A percentile compares a stretch with the other conserved stretches of the same genome.
phyloP scores from a whole-genome alignment of 2,329 filamentous ascomycete species.

The Grosmannia serpens region DNA sequence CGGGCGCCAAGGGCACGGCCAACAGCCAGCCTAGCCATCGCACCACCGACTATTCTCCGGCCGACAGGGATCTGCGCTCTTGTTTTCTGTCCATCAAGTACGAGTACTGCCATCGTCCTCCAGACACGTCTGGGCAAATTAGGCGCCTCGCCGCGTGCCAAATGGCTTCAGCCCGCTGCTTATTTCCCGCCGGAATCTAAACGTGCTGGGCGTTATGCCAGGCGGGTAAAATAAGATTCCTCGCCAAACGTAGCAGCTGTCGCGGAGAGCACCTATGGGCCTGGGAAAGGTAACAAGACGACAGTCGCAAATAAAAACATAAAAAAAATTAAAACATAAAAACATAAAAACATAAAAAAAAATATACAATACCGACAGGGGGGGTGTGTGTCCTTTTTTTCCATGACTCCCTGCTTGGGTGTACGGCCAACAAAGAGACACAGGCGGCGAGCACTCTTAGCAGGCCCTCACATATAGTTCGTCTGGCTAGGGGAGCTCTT shows the following conservation, averaged over 20 bases:
- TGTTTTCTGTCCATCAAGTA: not conserved
- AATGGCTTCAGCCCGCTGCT: not conserved
- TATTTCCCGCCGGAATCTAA: not conserved
- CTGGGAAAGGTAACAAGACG: not conserved
- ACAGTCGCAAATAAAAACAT: not conserved
- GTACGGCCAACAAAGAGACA: not conserved
- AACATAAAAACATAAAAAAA: not conserved
- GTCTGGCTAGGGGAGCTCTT: not conserved
- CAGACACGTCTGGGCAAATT: not conserved
- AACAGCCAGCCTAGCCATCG: not conserved
- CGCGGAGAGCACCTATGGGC: not conserved
- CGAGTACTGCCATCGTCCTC: not conserved
- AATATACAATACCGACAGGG: not conserved
- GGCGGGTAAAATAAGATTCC: too few relatives aligned
- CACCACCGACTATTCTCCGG: not conserved
- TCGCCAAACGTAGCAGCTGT: not conserved
- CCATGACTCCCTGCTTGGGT: too few relatives aligned
- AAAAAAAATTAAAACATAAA: not conserved
- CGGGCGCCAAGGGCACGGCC: not conserved
- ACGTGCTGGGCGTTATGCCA: too few relatives aligned
- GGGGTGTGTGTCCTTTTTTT: not conserved
- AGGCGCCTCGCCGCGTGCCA: not conserved
- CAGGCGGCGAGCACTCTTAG: not conserved
- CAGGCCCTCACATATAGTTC: not conserved
- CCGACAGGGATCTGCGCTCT: not conserved